Base-by-base conservation (phyloP, 1,284 basidiomycete species). In the Cryptococcus wingfieldii region DNA sequence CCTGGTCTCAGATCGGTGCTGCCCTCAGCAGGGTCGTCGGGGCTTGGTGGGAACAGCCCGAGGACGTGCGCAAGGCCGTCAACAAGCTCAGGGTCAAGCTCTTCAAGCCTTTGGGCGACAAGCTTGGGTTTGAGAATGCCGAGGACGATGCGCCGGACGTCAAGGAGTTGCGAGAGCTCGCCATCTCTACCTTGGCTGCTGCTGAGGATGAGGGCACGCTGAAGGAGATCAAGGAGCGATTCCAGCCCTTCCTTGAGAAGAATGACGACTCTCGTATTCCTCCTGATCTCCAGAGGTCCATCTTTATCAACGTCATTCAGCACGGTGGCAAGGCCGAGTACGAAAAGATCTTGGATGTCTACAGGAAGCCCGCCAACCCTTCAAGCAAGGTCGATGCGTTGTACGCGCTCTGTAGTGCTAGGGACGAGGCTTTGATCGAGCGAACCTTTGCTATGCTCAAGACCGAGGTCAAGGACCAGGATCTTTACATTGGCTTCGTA, bases 21-120 rank as follows among this genome's bases (percentile, higher is more conserved):
- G 71, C 82, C 47, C 71, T 95, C 51, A 69, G 70, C 50, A 79
- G 80, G 42, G 74, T 95, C 48, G 71, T 79, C n/a, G 82, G 79
- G 14, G 84, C 85, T 2, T 97, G 92, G 90, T 96, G 88, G 87
- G 94, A 96, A 76, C 79, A 83, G 72, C 77, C 90, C 59, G 71
- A 83, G 38, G 72, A 80, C 4, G 81, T 88, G 43, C 78, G 83
- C 4, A 81, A 84, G 19, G 80, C 81, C 43, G 70, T 93, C 61
- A 80, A 87, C 63, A 80, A 78, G 37, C 83, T 92, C 75, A 80
- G 84, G 62, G 77, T 81, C 66, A 86, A 87, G 63, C 79, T 96
- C 41, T 92, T 90, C 77, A 81, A 81, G 47, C 94, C 93, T 6
- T 75, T 94, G 38, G 88, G 91, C 34, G 79, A 88, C 51, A 82